Evolutionary conservation across 148 eudicot genomes (phyloP), one percentile per base, ranked within the genome.

Genomic region (Spergularia bocconei): DNA sequence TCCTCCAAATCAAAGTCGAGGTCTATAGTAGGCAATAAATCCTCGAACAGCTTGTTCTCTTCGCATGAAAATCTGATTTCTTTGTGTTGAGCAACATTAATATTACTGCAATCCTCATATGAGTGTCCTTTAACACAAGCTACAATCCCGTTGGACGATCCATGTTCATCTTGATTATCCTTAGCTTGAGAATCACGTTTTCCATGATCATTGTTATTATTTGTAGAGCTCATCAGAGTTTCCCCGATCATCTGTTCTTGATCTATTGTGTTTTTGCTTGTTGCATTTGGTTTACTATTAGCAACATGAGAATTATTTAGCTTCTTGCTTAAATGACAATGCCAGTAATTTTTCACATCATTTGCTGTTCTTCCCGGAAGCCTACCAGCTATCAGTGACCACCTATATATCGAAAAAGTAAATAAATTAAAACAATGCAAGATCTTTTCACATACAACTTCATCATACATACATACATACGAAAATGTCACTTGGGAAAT

Each of bases 351-450:
- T 68, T 79, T 79, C 8, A 79, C 81, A 21, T 73, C 81, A 23
- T 79, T 79, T 15, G 81, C 76, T 20, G 81, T 78, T 65, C 81
- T 78, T 78, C 81, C 77, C 0, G 72, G 72, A 41, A 78, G 81
- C 67, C 68, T 58, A 58, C 81, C 69, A 5, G 81, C 81, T 47
- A 79, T 79, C 16, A 79, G 59, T 29, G 81, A 79, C 76, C 77
- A 79, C 67, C 82, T 79, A 79, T 5, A 25, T 36, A 9, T 44
- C 36, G 36, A 29, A 29, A 4, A 44, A 44, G 8, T 9, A 44
- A 44, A 9, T 6, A 4, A 6, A 44, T 44, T 5, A 44, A 44
- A 44, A 23, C 25, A 23, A 23, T 23, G 25, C 7, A 44, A 0
- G 48, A 44, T 44, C 0, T 4, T 44, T 9, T 44, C 6, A 44